Base-by-base conservation (phyloP, 352 stramenopile species). In the Hyaloperonospora arabidopsidis region DNA sequence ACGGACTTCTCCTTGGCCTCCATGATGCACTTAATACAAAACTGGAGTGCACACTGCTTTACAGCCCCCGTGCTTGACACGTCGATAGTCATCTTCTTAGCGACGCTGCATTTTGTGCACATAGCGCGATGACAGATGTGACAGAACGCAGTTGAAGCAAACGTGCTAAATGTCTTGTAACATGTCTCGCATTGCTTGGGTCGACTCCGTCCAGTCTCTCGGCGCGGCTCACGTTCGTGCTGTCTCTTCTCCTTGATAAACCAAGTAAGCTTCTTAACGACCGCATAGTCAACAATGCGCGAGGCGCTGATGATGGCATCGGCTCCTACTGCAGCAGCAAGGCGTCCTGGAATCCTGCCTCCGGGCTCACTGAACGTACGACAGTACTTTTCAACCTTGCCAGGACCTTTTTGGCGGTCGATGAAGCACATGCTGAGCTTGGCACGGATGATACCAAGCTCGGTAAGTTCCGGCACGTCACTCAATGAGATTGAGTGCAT, bases 211-310 rank as follows among this genome's bases (percentile, higher is more conserved):
- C 18, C 15, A 25, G 39, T 28, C 6, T 23, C 8, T 23, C 17
- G 39, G 7, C 21, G 28, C 36, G 36, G 19, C 15, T 10, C 10
- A 22, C 13, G 11, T 47, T 29, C 3, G 25, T 47, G 39, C 4
- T 13, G n/a, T 22, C 61, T 49, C 29, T 67, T 67, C 43, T 70
- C 49, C 38, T 67, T 59, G 54, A 79, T 71, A 7, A 86, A 52
- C 66, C 63, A 83, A 47, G 57, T 70, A 45, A 86, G 69, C 35
- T 86, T 84, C 59, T 84, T 83, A 38, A 76, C 55, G 47, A 76
- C 72, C 15, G 73, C 67, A 45, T 74, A 84, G 49, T 86, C 76
- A 11, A 74, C 62, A 21, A 81, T 55, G 0, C 50, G 53, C 14
- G 66, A 64, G 18, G 55, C 63, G 14, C 61, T 47, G 34, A 84